Evolutionary conservation across 2,329 filamentous ascomycete genomes (phyloP), one percentile per base, ranked within the genome.

Genomic region (Hymenoscyphus occultus): DNA sequence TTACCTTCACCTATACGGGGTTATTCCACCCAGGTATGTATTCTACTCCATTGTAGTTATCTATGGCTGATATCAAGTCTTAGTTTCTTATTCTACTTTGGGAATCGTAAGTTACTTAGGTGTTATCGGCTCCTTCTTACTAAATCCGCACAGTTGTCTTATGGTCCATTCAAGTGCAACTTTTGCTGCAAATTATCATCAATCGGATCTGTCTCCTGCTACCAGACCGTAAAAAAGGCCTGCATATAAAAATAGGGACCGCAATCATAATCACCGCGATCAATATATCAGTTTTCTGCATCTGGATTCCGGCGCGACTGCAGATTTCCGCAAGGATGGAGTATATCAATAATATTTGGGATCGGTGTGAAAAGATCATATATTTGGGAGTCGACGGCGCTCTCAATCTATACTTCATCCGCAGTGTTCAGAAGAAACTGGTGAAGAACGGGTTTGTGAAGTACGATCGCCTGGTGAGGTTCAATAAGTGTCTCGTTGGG

Each of bases 151-250:
- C 39, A 72, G 71, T 71, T n/a, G 70, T 67, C n/a, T 62, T 61
- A 7, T 73, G 69, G 71, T 75, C 62, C 69, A 77, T 64, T 65
- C 80, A 66, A 81, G 81, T 84, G 14, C 83, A 84, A 65, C 74
- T 83, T 1, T 69, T 84, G 1, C 78, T 84, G 74, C 82, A 84
- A 68, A 84, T 85, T 58, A 83, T 85, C 68, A 80, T 84, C 71
- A 85, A 84, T 68, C 79, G 83, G 62, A 80, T 84, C 28, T 77
- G 79, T 0, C 77, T 85, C 48, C 79, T 85, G 42, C 77, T 80
- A 13, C 77, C 81, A 14, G 74, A 79, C 56, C 75, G 74, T 31
- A 72, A 69, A 0, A 78, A 77, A 1, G 77, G 80, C 6, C 32
- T 60, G 0, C 73, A 69, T 14, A 48, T 85, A 35, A 84, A 84